A percentile compares a stretch with the other conserved stretches of the same genome.
Evolutionary conservation across 2,329 filamentous ascomycete genomes (phyloP).

Genomic region (Cladosporium halotolerans): DNA sequence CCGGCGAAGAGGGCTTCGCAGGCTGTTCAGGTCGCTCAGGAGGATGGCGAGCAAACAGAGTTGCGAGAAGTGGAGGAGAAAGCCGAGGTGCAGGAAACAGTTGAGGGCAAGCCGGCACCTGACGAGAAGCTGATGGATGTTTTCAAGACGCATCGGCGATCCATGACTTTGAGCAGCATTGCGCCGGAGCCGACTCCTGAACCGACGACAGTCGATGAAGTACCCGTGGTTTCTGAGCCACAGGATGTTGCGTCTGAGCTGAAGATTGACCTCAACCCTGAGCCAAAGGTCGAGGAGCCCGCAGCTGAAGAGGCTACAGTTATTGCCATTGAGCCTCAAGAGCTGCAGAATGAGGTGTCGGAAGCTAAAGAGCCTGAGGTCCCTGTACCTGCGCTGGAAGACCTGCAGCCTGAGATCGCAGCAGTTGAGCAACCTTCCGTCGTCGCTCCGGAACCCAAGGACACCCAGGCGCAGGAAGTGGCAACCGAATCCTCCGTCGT

Average conservation of each 20-base stretch:
- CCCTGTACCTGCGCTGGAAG: background rate
- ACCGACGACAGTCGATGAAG: constrained; percentile 49
- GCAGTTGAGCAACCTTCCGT: background rate
- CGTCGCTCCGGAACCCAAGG: background rate
- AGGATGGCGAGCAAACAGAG: background rate
- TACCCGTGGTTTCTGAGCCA: constrained; percentile 28
- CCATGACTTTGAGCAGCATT: constrained; percentile 9
- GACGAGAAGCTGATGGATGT: constrained; percentile 11
- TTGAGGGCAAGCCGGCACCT: background rate
- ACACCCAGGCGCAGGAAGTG: too few relatives aligned
- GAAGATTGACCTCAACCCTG: background rate
- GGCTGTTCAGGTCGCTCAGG: constrained; percentile 1
- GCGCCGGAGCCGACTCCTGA: constrained; percentile 26
- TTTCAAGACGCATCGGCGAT: constrained; percentile 8
- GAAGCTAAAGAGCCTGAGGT: background rate
- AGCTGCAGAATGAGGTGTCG: background rate
- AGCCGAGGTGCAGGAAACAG: background rate
- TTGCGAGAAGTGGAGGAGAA: background rate
- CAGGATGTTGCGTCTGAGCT: background rate
- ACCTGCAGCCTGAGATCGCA: too few relatives aligned
- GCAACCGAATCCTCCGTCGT: background rate
- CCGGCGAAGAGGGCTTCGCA: constrained; percentile 4
- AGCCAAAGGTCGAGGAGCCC: background rate
- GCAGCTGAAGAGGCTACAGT: background rate
- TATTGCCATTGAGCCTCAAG: background rate